Conservation (phyloP, 2,329 filamentous ascomycete genomes). For the Verticillium dahliae region DNA sequence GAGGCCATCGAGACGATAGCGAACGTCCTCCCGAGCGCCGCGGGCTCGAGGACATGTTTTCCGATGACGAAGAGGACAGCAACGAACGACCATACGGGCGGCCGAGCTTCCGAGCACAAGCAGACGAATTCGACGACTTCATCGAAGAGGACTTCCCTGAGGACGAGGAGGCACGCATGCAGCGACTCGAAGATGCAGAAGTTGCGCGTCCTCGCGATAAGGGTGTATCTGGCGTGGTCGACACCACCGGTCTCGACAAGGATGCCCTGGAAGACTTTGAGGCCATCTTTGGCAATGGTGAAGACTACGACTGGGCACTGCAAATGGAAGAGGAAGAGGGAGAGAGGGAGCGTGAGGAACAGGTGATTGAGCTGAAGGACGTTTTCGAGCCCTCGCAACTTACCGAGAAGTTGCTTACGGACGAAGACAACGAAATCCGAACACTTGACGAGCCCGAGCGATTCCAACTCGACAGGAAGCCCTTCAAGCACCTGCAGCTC, state of each 20-base stretch:
- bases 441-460: slow-evolving; percentile 86
- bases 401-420: slow-evolving; percentile 88
- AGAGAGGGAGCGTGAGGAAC: slow-evolving; percentile 69
- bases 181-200: slow-evolving; percentile 77
- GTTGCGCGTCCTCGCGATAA: slow-evolving; percentile 74
- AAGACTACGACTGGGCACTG: slow-evolving; percentile 92
- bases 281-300: slow-evolving; percentile 80
- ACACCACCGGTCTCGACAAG: slow-evolving; percentile 82
- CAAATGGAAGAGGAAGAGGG: slow-evolving; percentile 84
- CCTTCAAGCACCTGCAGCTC: slow-evolving; percentile 77
- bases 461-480: slow-evolving; percentile 84
- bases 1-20: slow-evolving; percentile 72
- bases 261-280: slow-evolving; percentile 94
- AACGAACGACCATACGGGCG: slow-evolving; percentile 47
- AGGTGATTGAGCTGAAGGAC: slow-evolving; percentile 88
- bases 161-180: slow-evolving; percentile 71
- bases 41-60: slow-evolving; percentile 88
- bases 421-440: slow-evolving; percentile 89
- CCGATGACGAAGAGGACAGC: slow-evolving; percentile 73
- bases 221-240: slow-evolving; percentile 63
- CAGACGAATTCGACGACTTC: slow-evolving; percentile 87
- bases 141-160: slow-evolving; percentile 94
- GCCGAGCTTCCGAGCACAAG: slow-evolving; percentile 50
- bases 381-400: slow-evolving; percentile 97
- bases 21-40: slow-evolving; percentile 58